phyloP scores from a whole-genome alignment of 805 yeast genomes.

The Teunomyces atbi region DNA sequence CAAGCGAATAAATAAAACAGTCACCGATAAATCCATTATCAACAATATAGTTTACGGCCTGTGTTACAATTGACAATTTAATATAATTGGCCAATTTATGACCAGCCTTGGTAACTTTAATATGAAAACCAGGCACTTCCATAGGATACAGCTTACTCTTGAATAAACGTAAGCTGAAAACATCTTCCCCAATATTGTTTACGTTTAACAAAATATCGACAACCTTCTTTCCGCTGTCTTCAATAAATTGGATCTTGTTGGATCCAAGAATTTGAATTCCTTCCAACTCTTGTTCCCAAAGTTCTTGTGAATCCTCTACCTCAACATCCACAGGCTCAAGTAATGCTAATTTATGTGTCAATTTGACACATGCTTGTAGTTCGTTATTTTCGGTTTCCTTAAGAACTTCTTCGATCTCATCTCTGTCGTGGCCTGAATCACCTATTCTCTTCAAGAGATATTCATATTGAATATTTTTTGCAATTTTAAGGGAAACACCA shows the following conservation, averaged over 20 bases:
- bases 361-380: slow-evolving; percentile 46
- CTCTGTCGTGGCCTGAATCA: slow-evolving; percentile 69
- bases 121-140: slow-evolving; percentile 66
- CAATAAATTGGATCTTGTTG: slow-evolving; percentile 32
- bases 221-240: slow-evolving; percentile 25
- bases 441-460: slow-evolving; percentile 55
- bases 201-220: slow-evolving; percentile 32
- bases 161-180: slow-evolving; percentile 24
- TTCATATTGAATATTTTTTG: slow-evolving; percentile 55
- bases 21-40: slow-evolving; percentile 58
- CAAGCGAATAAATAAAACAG: slow-evolving; percentile 62
- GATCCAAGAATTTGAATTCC: slow-evolving; percentile 61
- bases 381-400: slow-evolving; percentile 44
- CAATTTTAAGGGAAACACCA: slow-evolving; percentile 54
- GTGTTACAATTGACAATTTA: slow-evolving; percentile 53
- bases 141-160: slow-evolving; percentile 54
- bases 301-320: slow-evolving; percentile 32
- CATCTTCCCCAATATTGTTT: slow-evolving; percentile 13
- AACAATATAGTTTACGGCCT: slow-evolving; percentile 43
- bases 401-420: slow-evolving; percentile 55
- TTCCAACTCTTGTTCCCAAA: slow-evolving; percentile 78
- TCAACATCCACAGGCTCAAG: not conserved
- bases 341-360: slow-evolving; percentile 40
- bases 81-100: slow-evolving; percentile 68
- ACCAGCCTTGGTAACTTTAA: slow-evolving; percentile 37